Evolutionary conservation across 176 grass and related monocot genomes (phyloP), one percentile per base, ranked within the genome.

Genomic region (Carex parvula): DNA sequence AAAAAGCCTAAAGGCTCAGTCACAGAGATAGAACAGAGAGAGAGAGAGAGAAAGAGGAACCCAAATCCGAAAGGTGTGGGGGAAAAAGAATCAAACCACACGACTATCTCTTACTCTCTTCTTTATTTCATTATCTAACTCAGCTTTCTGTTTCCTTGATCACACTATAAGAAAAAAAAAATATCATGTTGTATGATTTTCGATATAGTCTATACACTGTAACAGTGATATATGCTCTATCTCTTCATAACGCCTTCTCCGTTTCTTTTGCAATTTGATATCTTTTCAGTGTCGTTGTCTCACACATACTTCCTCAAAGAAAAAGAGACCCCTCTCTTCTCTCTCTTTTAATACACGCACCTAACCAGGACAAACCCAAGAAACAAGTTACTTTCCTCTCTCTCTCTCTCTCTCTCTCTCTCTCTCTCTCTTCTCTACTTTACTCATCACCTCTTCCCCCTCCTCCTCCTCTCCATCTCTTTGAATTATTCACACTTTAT

Each of bases 21-120:
- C 46, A 53, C 61, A 52, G 78, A 69, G 82, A 48, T 50, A 50
- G 46, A 50, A 12, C 9, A 11, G 24, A 85, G 84, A 16, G 64
- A 86, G 79, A 85, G 48, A 89, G 85, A 87, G 63, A 84, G 20
- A n/a, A n/a, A 72, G 65, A 41, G 64, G 58, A 80, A 69, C 82
- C 85, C 88, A 48, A 88, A 77, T 84, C 88, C 90, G 88, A 70
- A 65, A 86, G 88, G 79, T 85, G 85, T 92, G 88, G 87, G 88
- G 88, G 88, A 12, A 89, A 91, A 94, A 89, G 92, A 89, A 94
- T 97, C 87, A 81, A 84, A 41, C 64, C 85, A 85, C 94, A 94
- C 92, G 90, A 87, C 73, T 78, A 18, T 3, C 71, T 50, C 70
- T 73, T 50, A 22, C 11, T 50, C n/a, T 64, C 22, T 64, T 64